Conservation (phyloP, 495 filamentous ascomycete species). For the Penicillium longicatenatum region DNA sequence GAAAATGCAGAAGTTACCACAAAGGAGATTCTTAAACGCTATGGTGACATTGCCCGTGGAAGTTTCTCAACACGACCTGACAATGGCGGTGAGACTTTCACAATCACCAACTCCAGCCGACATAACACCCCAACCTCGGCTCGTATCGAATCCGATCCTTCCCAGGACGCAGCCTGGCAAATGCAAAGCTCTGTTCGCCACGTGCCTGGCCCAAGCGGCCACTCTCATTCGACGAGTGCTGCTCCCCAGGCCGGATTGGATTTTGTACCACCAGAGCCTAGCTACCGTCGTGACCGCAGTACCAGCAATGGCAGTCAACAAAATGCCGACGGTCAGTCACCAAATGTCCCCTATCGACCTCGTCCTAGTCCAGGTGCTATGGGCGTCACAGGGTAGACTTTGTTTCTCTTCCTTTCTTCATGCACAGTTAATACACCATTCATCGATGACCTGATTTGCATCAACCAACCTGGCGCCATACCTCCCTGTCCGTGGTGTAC, state of each 20-base stretch:
- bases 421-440: slow-evolving; percentile 27
- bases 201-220: slow-evolving; percentile 61
- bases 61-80: slow-evolving; percentile 58
- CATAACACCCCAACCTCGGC: slow-evolving; percentile 47
- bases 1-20: slow-evolving; percentile 85
- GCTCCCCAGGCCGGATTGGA: slow-evolving; percentile 33
- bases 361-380: slow-evolving; percentile 46
- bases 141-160: slow-evolving; percentile 78
- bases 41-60: slow-evolving; percentile 71
- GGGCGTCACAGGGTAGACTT: slow-evolving; percentile 45
- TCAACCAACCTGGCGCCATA: slow-evolving; percentile 22
- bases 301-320: slow-evolving; percentile 45
- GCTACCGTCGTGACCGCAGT: slow-evolving; percentile 42
- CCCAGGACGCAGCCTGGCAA: slow-evolving; percentile 69
- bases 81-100: slow-evolving; percentile 57
- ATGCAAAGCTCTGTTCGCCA: slow-evolving; percentile 81
- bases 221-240: slow-evolving; percentile 38
- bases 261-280: slow-evolving; percentile 26
- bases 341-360: slow-evolving; percentile 43
- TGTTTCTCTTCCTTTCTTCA: slow-evolving; percentile 18
- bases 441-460: slow-evolving; percentile 28
- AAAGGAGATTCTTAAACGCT: slow-evolving; percentile 92
- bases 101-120: slow-evolving; percentile 42
- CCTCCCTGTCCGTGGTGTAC: slow-evolving; percentile 22
- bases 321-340: slow-evolving; percentile 33